phyloP scores from a whole-genome alignment of 768 basidiomycete species.

The Boletus tylopilopsis region DNA sequence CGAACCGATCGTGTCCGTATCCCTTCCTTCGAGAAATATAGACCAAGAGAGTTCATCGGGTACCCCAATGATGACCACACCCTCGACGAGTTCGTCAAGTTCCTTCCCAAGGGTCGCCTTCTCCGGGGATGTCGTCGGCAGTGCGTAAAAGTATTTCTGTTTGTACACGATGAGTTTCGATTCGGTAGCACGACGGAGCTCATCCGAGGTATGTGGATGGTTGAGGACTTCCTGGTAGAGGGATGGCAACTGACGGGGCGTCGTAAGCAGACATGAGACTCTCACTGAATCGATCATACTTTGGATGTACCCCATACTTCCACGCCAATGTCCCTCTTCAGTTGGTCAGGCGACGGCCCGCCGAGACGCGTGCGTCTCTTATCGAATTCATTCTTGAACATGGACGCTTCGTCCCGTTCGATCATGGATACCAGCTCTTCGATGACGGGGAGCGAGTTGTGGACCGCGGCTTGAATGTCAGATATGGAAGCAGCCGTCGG shows the following conservation, averaged over 20 bases:
- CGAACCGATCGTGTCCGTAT: slow-evolving; percentile 65
- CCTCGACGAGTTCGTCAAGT: slow-evolving; percentile 68
- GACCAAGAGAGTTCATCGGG: slow-evolving; percentile 84
- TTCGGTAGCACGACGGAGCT: slow-evolving; percentile 74
- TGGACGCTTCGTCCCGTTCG: slow-evolving; percentile 60
- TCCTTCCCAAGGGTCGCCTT: slow-evolving; percentile 54
- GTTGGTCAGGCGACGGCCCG: slow-evolving; percentile 53
- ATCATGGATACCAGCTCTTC: slow-evolving; percentile 65
- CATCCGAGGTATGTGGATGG: slow-evolving; percentile 76
- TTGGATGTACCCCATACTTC: slow-evolving; percentile 62
- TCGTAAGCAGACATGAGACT: slow-evolving; percentile 7
- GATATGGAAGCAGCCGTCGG: slow-evolving; percentile 60
- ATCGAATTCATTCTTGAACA: slow-evolving; percentile 63
- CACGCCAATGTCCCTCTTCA: slow-evolving; percentile 59
- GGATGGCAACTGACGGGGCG: slow-evolving; percentile 52
- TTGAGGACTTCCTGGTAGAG: slow-evolving; percentile 79
- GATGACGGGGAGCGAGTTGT: slow-evolving; percentile 67
- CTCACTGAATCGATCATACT: slow-evolving; percentile 34
- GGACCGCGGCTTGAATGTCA: slow-evolving; percentile 55
- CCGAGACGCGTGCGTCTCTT: slow-evolving; percentile 77
- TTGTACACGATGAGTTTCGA: slow-evolving; percentile 67
- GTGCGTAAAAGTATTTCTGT: slow-evolving; percentile 54
- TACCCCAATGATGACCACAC: slow-evolving; percentile 70
- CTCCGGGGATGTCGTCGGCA: slow-evolving; percentile 43
- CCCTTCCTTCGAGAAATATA: slow-evolving; percentile 67